Conservation (phyloP, 2,329 filamentous ascomycete species). For the Metarhizium anisopliae region DNA sequence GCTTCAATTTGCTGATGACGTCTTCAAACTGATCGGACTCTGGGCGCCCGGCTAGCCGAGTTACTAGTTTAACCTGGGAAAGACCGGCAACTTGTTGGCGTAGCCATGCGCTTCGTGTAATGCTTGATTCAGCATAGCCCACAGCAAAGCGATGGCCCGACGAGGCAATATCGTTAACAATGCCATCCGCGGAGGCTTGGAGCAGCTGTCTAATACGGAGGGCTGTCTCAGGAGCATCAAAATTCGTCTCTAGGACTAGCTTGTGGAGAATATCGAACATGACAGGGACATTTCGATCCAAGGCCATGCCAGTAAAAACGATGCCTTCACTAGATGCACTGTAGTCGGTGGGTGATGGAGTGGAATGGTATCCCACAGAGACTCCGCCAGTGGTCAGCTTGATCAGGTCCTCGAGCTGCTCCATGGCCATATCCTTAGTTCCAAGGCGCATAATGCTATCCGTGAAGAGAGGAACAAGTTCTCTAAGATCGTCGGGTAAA, state of each 20-base stretch:
- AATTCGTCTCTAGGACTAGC: slow-evolving; percentile 80
- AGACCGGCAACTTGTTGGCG: slow-evolving; percentile 85
- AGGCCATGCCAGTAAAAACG: slow-evolving; percentile 73
- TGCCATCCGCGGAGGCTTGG: slow-evolving; percentile 78
- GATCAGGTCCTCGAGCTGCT: slow-evolving; percentile 89
- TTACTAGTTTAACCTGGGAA: slow-evolving; percentile 78
- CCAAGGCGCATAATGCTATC: slow-evolving; percentile 90
- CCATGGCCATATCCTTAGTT: slow-evolving; percentile 80
- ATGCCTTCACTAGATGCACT: slow-evolving; percentile 70
- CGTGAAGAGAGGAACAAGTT: slow-evolving; percentile 81
- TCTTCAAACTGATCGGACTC: slow-evolving; percentile 62
- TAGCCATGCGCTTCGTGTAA: slow-evolving; percentile 63
- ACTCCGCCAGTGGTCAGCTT: slow-evolving; percentile 94
- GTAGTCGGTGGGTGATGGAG: slow-evolving; percentile 66
- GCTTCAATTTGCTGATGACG: slow-evolving; percentile 73
- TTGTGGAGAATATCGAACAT: slow-evolving; percentile 83
- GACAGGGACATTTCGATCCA: slow-evolving; percentile 81
- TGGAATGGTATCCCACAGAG: slow-evolving; percentile 74
- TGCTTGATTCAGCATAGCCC: slow-evolving; percentile 69
- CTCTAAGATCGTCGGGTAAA: slow-evolving; percentile 74
- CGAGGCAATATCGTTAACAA: slow-evolving; percentile 84
- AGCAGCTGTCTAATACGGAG: slow-evolving; percentile 78
- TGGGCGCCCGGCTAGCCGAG: slow-evolving; percentile 64
- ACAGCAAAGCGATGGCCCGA: slow-evolving; percentile 83
- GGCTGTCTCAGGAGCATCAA: slow-evolving; percentile 73